Evolutionary conservation across 371 early-diverging fungal genomes (phyloP), one percentile per base, ranked within the genome.

Genomic region (Mucor piriformis): DNA sequence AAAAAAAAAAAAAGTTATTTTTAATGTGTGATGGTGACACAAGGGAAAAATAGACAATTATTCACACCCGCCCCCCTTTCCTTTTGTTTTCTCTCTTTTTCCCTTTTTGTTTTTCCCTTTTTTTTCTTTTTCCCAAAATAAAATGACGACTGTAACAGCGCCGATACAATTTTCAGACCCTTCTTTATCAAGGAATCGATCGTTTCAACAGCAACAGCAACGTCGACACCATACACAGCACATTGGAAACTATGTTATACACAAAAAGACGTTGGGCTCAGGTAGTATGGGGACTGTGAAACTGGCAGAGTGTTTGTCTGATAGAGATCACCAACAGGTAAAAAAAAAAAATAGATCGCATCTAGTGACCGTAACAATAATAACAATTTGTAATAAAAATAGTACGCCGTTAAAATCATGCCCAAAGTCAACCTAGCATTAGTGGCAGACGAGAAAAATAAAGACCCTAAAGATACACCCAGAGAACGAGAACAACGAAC

Each of bases 221-320:
- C 34, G 23, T 12, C 43, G 49, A 24, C 18, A 52, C 25, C 63
- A 66, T 46, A 55, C 57, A 0, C 60, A 73, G n/a, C 71, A 71
- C 18, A 61, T 76, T 44, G 66, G 66, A 15, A 73, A 76, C 42
- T 76, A 76, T 56, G 65, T 76, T 11, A 76, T 76, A 52, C 64
- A 71, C 50, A 69, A 69, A 44, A 97, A 95, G 67, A 92, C 94
- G 2, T 78, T 99, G 18, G 99, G 99, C 18, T 92, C 93, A 38
- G 99, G 99, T 20, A 94, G 94, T 54, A 97, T 97, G 91, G 96
- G 97, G 51, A 95, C 95, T 70, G 99, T 99, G 49, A 96, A 98
- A 66, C 78, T 97, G 29, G 99, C 93, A 20, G 83, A 76, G 34
- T 73, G 71, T 50, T 43, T 76, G 24, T 73, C 77, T 24, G 69